These are phyloP conservation scores for Pythium aristosporum DNA, from an alignment of 352 stramenopile species.

Conservation along the genomic window DNA sequence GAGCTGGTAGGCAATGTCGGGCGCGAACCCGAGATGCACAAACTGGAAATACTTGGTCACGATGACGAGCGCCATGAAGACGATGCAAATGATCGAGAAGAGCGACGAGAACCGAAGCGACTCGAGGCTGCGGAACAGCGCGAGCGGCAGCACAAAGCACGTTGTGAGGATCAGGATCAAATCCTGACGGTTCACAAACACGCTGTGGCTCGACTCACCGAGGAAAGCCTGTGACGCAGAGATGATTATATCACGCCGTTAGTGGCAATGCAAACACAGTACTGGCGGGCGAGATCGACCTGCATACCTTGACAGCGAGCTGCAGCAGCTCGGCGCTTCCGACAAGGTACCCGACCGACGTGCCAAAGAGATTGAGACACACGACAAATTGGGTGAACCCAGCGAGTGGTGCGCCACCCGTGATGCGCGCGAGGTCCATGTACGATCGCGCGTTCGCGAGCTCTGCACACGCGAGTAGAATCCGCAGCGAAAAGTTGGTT, in stretches of 20 bases:
- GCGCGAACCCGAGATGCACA: constrained; percentile 61
- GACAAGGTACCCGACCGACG: constrained; percentile 81
- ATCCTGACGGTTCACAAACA: constrained; percentile 63
- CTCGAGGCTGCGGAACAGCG: constrained; percentile 77
- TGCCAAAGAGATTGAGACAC: constrained; percentile 88
- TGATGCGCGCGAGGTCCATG: constrained; percentile 73
- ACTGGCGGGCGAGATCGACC: too few relatives aligned
- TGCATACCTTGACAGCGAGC: constrained; percentile 48
- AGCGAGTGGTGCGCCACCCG: constrained; percentile 61
- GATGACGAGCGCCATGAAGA: constrained; percentile 88
- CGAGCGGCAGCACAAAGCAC: constrained; percentile 77
- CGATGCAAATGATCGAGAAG: constrained; percentile 85
- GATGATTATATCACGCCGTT: background rate
- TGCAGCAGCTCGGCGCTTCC: constrained; percentile 79
- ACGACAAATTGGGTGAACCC: constrained; percentile 78
- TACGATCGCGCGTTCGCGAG: constrained; percentile 75
- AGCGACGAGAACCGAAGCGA: constrained; percentile 86
- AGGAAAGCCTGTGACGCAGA: constrained; percentile 36
- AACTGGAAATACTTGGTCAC: constrained; percentile 91
- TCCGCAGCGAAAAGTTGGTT: constrained; percentile 81
- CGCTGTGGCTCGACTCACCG: constrained; percentile 38
- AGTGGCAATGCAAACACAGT: too few relatives aligned
- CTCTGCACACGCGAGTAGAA: constrained; percentile 80
- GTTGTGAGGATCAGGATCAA: constrained; percentile 61
- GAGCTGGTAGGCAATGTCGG: constrained; percentile 69